phyloP scores from a whole-genome alignment of 352 stramenopile genomes.

The Pythium plurisporium region DNA sequence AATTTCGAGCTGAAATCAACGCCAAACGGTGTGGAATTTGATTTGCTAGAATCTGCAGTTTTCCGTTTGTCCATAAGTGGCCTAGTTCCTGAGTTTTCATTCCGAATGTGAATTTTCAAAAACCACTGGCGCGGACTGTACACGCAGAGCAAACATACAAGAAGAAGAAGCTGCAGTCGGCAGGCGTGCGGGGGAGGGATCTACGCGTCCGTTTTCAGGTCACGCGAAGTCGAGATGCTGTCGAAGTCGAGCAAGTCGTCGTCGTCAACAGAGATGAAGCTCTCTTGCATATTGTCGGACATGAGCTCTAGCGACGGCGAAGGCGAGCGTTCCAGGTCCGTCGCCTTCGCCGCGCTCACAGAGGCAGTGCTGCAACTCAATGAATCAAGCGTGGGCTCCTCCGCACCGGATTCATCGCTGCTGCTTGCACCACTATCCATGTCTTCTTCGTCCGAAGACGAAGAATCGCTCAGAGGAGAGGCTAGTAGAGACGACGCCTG shows the following conservation, averaged over 20 bases:
- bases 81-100: no score
- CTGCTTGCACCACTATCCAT: conserved; percentile 25
- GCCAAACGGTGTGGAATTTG: no score
- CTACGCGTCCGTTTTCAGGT: conserved; percentile 12
- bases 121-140: conserved; percentile 78
- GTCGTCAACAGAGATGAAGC: conserved; percentile 63
- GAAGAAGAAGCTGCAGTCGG: neutral
- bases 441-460: conserved; percentile 49
- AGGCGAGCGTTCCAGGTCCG: conserved; percentile 5
- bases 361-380: conserved; percentile 3
- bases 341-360: conserved; percentile 11
- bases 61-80: no score
- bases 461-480: conserved; percentile 52
- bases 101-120: conserved; percentile 97
- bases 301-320: conserved; percentile 58
- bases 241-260: conserved; percentile 66
- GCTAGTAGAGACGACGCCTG: conserved; percentile 24
- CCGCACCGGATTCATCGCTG: conserved; percentile 31
- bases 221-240: conserved; percentile 11
- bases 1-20: no score
- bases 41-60: no score
- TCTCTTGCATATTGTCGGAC: conserved; percentile 73
- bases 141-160: conserved; percentile 20
- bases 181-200: neutral
- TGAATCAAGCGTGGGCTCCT: conserved; percentile 12